Evolutionary conservation across 2,329 filamentous ascomycete species (phyloP), one percentile per base, ranked within the genome.

Genomic region (Trichoderma sp.): DNA sequence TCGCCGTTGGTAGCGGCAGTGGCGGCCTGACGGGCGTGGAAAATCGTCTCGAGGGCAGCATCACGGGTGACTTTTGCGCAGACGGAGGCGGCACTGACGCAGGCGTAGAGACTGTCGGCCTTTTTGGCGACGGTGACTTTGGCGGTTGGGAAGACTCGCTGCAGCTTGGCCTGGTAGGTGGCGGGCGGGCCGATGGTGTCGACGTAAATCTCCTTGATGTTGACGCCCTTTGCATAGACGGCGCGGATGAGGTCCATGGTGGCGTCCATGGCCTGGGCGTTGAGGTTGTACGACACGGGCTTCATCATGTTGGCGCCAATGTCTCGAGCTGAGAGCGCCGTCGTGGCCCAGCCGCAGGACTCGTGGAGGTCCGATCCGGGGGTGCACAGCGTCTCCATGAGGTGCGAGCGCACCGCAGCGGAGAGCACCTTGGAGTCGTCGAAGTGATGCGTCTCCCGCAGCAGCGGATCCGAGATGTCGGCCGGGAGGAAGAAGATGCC

Each of bases 21-120:
- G 59, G 74, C 70, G 34, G 25, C 32, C 8, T 54, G 52, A 39
- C 76, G 77, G 2, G 77, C 78, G 69, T 88, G 84, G 75, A 92
- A 94, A 50, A 94, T 84, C 3, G 91, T 87, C 75, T 97, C 94
- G 27, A 98, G 84, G 5, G 93, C 93, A 2, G 91, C 91, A 80
- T 99, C 95, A 71, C 95, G 85, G 13, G 95, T 98, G 34, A 99
- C 95, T 79, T 99, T 99, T 64, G 95, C 95, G 78, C 92, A 96
- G 3, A 99, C 93, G 70, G 92, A 95, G 7, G 95, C 94, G 35
- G 94, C 95, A 73, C 92, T 96, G 64, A 98, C 95, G 76, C 91
- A 94, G 1, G 95, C 93, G 78, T 94, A 98, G 58, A 98, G 78
- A 69, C 91, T 93, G 77, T 99, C 94, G 3, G 95, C 94, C 82